phyloP scores from a whole-genome alignment of 2,329 filamentous ascomycete genomes.

The Davidsoniella virescens region DNA sequence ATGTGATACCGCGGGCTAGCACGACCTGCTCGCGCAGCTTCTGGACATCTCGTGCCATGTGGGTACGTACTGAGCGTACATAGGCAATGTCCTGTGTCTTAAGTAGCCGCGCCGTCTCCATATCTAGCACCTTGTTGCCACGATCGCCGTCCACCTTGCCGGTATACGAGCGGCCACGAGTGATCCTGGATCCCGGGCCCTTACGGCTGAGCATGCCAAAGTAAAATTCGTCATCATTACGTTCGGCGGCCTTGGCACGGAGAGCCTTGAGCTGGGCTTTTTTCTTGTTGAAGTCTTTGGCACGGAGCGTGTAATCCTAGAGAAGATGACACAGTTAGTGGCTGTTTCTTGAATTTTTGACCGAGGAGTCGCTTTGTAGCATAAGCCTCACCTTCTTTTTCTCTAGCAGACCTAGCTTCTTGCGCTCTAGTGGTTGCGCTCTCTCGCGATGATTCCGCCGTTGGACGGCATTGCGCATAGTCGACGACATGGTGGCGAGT shows the following conservation, averaged over 20 bases:
- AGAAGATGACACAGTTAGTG: background rate
- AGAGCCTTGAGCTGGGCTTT: conserved; percentile 43
- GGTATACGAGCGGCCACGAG: conserved; percentile 34
- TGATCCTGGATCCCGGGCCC: conserved; percentile 34
- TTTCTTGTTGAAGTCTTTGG: conserved; percentile 50
- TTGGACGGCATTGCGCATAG: conserved; percentile 48
- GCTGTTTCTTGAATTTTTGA: background rate
- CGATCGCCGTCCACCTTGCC: conserved; percentile 42
- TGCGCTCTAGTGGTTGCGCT: conserved; percentile 67
- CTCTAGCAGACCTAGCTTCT: conserved; percentile 80
- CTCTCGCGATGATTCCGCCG: conserved; percentile 81
- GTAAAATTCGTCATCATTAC: conserved; percentile 60
- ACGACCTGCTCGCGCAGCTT: conserved; percentile 37
- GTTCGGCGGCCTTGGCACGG: conserved; percentile 43
- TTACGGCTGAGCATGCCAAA: conserved; percentile 50
- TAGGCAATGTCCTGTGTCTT: conserved; percentile 57
- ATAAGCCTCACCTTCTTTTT: conserved; percentile 60
- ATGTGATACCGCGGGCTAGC: conserved; percentile 22
- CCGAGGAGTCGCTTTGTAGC: background rate
- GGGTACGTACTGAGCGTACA: conserved; percentile 44
- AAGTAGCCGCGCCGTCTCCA: conserved; percentile 43
- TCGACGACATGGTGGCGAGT: conserved; percentile 31
- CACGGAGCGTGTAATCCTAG: conserved; percentile 48
- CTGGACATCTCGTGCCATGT: conserved; percentile 40
- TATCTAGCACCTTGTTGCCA: conserved; percentile 36